Percentiles rank a stretch among this genome's conserved stretches.
Evolutionary conservation across 106 monocot genomes (phyloP).

Genomic region (Alisma plantagoaquatica): DNA sequence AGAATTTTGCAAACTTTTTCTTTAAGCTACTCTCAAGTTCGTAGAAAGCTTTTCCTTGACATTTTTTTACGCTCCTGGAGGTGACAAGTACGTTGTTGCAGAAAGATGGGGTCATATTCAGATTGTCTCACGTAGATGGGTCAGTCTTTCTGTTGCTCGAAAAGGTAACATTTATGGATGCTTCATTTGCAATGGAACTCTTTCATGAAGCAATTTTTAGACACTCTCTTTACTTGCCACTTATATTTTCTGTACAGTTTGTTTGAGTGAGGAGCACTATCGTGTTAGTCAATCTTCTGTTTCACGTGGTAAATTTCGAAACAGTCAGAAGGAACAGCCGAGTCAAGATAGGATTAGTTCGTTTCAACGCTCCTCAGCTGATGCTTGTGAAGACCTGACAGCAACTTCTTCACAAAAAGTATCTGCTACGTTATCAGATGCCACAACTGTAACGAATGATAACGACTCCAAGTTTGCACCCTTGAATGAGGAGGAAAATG

Average conservation of each 20-base stretch:
- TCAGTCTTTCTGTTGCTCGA: constrained; percentile 65
- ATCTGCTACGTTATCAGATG: constrained; percentile 37
- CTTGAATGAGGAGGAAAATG: constrained; percentile 24
- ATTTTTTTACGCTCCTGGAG: constrained; percentile 57
- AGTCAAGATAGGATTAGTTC: constrained; percentile 32
- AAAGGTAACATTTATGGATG: too few species aligned
- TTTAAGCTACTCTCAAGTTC: too few species aligned
- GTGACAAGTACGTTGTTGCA: constrained; percentile 90
- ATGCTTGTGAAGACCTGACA: constrained; percentile 30
- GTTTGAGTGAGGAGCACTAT: constrained; percentile 63
- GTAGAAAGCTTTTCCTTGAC: constrained; percentile 52
- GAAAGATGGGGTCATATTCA: constrained; percentile 83
- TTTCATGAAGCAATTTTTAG: too few species aligned
- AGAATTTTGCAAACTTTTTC: too few species aligned
- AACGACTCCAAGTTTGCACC: constrained; percentile 15
- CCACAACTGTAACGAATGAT: constrained; percentile 12
- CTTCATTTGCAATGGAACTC: too few species aligned
- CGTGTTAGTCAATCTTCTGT: constrained; percentile 40
- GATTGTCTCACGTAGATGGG: constrained; percentile 71
- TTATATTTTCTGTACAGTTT: constrained; percentile 42
- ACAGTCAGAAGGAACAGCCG: constrained; percentile 33
- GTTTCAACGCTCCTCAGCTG: constrained; percentile 28
- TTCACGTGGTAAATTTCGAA: constrained; percentile 29
- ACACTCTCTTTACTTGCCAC: too few species aligned
- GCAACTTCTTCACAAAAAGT: constrained; percentile 38